Conservation (phyloP, 768 basidiomycete species). For the Trametopsis cervina region DNA sequence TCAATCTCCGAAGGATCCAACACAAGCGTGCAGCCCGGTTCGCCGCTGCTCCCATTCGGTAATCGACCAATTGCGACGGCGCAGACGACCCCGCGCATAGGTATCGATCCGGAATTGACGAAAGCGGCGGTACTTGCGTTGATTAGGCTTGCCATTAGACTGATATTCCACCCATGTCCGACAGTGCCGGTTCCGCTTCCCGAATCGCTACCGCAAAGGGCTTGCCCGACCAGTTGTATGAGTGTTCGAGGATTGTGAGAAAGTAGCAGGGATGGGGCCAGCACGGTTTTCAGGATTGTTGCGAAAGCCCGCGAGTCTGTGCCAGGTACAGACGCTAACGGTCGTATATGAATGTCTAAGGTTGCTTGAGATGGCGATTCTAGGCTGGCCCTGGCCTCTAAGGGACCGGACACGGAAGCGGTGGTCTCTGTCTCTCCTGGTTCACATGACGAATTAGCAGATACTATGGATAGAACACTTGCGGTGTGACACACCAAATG, state of each 20-base stretch:
- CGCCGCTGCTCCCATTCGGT: constrained; percentile 6
- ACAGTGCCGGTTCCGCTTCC: constrained; percentile 18
- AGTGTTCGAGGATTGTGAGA: constrained; percentile 62
- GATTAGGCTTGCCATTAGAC: constrained; percentile 55
- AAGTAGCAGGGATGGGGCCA: constrained; percentile 61
- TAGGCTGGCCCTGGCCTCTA: constrained; percentile 60
- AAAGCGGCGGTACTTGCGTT: constrained; percentile 68
- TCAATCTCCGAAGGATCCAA: constrained; percentile 49
- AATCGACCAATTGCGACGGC: constrained; percentile 52
- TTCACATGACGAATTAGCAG: too few species aligned
- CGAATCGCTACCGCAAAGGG: constrained; percentile 30
- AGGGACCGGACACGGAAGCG: constrained; percentile 75
- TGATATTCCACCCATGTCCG: constrained; percentile 28
- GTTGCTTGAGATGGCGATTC: constrained; percentile 71
- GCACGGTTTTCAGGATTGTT: constrained; percentile 43
- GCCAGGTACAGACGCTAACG: constrained; percentile 60
- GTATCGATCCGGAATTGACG: constrained; percentile 61
- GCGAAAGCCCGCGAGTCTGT: constrained; percentile 61
- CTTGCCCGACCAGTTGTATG: constrained; percentile 73
- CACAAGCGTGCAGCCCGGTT: constrained; percentile 27
- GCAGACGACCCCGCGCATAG: constrained; percentile 69
- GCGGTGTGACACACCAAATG: constrained; percentile 42
- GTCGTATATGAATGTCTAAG: constrained; percentile 68
- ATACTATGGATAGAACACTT: too few species aligned
- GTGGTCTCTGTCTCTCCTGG: constrained; percentile 40